Percentiles rank a stretch among this genome's conserved stretches.
Evolutionary conservation across 805 yeast genomes (phyloP).

Genomic region (Pichia kluyveri): DNA sequence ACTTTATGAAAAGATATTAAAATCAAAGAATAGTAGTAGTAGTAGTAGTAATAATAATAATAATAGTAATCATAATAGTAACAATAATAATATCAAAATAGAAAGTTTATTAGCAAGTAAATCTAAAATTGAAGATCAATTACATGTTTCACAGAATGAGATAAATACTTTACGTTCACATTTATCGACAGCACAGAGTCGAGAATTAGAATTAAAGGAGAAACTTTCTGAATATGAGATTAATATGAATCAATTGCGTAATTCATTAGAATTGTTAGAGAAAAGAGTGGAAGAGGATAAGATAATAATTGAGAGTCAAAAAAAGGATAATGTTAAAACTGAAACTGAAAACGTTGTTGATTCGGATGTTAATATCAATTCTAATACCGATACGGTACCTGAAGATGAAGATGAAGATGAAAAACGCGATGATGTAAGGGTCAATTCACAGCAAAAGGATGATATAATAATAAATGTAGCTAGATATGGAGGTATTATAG

Average conservation of each 20-base stretch:
- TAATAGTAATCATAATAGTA: neutral
- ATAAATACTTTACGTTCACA: constrained; percentile 14
- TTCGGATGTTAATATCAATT: too few relatives aligned
- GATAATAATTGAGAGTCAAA: neutral
- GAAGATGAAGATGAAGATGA: neutral
- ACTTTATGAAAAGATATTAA: constrained; percentile 5
- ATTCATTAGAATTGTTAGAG: neutral
- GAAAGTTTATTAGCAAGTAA: neutral
- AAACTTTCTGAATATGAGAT: constrained; percentile 9
- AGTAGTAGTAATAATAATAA: neutral
- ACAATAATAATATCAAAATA: neutral
- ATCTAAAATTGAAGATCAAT: constrained; percentile 14
- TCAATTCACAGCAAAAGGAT: neutral
- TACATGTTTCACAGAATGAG: constrained; percentile 15
- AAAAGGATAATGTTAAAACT: neutral
- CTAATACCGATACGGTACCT: too few relatives aligned
- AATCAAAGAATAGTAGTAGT: neutral
- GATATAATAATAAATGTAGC: neutral
- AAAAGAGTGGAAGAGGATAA: neutral
- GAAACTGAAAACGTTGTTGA: neutral
- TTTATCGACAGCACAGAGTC: constrained; percentile 12
- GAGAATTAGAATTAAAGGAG: constrained; percentile 11
- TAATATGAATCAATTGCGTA: neutral
- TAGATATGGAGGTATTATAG: neutral
- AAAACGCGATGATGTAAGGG: neutral